These are phyloP conservation scores for Amanita thiersii DNA, from an alignment of 768 basidiomycete species.

Conservation along the genomic window DNA sequence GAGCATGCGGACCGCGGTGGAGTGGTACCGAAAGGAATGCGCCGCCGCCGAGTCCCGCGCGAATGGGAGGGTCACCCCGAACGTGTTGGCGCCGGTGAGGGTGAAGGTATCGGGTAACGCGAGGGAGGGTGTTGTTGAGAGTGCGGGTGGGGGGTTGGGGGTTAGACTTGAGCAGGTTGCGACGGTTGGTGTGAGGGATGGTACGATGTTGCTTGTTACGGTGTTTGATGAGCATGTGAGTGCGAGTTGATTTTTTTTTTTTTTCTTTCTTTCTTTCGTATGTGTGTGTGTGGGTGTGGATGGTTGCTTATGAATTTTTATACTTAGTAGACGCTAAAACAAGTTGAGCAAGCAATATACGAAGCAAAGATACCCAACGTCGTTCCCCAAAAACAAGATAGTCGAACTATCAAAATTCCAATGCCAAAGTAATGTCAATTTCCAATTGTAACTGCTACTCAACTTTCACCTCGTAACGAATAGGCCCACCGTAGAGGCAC, in stretches of 20 bases:
- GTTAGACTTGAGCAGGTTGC: conserved; percentile 59
- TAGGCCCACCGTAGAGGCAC: conserved; percentile 74
- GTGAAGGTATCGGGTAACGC: conserved; percentile 40
- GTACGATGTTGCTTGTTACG: conserved; percentile 63
- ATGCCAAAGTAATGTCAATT: conserved; percentile 57
- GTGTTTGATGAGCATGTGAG: conserved; percentile 74
- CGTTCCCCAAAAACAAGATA: conserved; percentile 63
- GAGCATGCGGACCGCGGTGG: conserved; percentile 57
- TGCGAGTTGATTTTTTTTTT: conserved; percentile 8
- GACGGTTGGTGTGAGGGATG: conserved; percentile 76
- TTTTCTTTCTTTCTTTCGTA: conserved; percentile 1
- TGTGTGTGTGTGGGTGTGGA: conserved; percentile 4
- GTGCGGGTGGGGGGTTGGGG: conserved; percentile 20
- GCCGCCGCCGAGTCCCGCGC: conserved; percentile 65
- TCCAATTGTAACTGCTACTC: neutral
- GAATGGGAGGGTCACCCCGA: conserved; percentile 69
- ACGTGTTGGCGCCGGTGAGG: conserved; percentile 59
- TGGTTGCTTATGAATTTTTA: conserved; percentile 9
- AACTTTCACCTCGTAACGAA: conserved; percentile 1
- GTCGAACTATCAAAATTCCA: conserved; percentile 67
- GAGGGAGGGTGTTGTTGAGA: too few species aligned
- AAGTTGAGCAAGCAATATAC: conserved; percentile 68
- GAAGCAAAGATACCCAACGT: conserved; percentile 67
- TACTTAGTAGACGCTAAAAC: conserved; percentile 65
- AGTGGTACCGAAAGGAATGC: conserved; percentile 73